Conservation (phyloP, 768 basidiomycete species). For the Auricularia cornea region DNA sequence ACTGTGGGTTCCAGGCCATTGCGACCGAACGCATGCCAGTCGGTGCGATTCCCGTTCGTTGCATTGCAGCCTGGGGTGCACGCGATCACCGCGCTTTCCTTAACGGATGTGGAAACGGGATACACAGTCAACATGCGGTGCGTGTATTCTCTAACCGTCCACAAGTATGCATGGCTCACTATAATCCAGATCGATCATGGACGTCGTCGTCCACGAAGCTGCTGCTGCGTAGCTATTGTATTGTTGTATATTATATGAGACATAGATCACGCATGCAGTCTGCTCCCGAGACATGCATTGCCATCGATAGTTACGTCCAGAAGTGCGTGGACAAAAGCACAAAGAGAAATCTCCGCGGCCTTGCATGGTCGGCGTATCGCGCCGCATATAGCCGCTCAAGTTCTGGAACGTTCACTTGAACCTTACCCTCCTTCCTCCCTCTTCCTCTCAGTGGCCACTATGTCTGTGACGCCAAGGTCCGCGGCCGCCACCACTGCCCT, state of each 20-base stretch:
- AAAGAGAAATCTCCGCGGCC: not conserved
- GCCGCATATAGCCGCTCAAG: not conserved
- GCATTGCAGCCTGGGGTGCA: slow-evolving; percentile 77
- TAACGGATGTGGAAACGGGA: slow-evolving; percentile 69
- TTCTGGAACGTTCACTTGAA: not conserved
- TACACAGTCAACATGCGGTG: slow-evolving; percentile 69
- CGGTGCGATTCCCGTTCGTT: slow-evolving; percentile 78
- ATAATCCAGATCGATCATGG: slow-evolving; percentile 54
- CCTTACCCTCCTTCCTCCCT: not conserved
- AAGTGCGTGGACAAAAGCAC: not conserved
- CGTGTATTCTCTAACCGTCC: slow-evolving; percentile 11
- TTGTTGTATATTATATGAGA: not conserved
- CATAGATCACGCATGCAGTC: too few relatives aligned
- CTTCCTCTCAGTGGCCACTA: not conserved
- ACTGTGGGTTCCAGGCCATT: slow-evolving; percentile 45
- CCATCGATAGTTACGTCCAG: too few relatives aligned
- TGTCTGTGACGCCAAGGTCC: not conserved
- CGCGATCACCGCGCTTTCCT: slow-evolving; percentile 56
- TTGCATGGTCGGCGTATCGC: not conserved
- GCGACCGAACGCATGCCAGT: slow-evolving; percentile 74
- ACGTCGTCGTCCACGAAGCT: slow-evolving; percentile 61
- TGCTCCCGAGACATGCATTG: too few relatives aligned
- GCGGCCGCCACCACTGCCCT: not conserved
- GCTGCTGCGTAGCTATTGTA: not conserved
- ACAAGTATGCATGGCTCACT: slow-evolving; percentile 3